Base-by-base conservation (phyloP, 129 eudicot species). In the Chrysanthemum seticuspe region DNA sequence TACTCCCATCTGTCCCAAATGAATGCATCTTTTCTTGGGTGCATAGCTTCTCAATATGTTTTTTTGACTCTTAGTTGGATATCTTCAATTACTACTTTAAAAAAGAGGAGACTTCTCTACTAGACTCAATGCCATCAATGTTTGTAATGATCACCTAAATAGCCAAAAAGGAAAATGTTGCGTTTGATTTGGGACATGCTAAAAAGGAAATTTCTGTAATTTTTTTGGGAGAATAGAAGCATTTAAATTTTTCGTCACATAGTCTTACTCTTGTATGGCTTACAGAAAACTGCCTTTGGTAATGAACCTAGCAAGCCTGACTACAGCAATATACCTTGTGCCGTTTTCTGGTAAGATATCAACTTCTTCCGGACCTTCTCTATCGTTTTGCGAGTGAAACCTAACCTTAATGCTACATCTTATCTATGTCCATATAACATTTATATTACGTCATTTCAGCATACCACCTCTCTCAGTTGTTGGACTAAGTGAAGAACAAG, bases 381-480 rank as follows among this genome's bases (percentile, higher is more conserved):
- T 52, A 10, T 40, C 10, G 2, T n/a, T 78, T 61, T 34, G 15
- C 8, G 50, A 25, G 54, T 47, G 5, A 45, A 61, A 47, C 31
- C 9, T 9, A 62, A 44, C 16, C 2, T 3, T 25, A 25, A 13
- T 13, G n/a, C 14, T 11, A 6, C 10, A 7, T 21, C 31, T 67
- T 2, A 21, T 68, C 4, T 14, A 25, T 6, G 45, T 13, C 6
- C 10, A 4, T 36, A 5, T 52, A 40, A 78, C 12, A 3, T 16
- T 44, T 57, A 12, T 73, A 0, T 52, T 80, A 21, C 72, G 68
- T 73, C 74, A 48, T 75, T 77, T 75, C 78, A 93, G 98, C 89
- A 94, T 94, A 79, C 98, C 98, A 13, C 96, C 97, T 74, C 97
- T 94, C 14, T 94, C 98, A 58, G 98, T 94, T 58, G 97, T 90